phyloP scores from a whole-genome alignment of 148 eudicot species.

The Spergularia bocconei region DNA sequence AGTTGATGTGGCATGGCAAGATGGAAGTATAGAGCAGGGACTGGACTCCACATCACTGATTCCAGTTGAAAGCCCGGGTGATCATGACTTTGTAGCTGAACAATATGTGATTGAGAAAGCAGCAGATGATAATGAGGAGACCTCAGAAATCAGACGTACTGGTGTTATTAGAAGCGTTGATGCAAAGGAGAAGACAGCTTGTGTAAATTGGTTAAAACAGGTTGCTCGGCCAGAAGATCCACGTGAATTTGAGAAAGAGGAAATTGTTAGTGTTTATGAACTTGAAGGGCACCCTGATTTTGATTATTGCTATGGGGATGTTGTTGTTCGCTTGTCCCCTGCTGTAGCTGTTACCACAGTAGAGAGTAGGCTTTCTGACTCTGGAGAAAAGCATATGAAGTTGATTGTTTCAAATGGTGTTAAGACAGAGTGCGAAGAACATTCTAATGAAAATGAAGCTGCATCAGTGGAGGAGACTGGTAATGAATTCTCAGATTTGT shows the following conservation, averaged over 20 bases:
- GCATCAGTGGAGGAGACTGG: slow-evolving; percentile 36
- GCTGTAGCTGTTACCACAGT: slow-evolving; percentile 42
- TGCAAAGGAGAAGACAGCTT: slow-evolving; percentile 91
- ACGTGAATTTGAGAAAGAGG: slow-evolving; percentile 81
- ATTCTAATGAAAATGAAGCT: slow-evolving; percentile 23
- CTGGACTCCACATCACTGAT: slow-evolving; percentile 65
- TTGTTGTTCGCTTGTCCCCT: slow-evolving; percentile 84
- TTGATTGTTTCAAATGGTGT: slow-evolving; percentile 26
- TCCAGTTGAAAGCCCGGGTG: slow-evolving; percentile 91
- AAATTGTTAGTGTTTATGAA: slow-evolving; percentile 96
- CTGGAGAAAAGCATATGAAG: slow-evolving; percentile 33
- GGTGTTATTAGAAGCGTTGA: slow-evolving; percentile 92
- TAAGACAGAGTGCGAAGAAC: slow-evolving; percentile 26
- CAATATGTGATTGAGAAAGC: slow-evolving; percentile 95
- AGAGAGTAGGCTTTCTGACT: slow-evolving; percentile 28
- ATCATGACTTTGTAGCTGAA: slow-evolving; percentile 94
- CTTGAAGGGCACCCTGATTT: slow-evolving; percentile 93
- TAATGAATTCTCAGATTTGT: slow-evolving; percentile 57
- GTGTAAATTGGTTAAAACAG: slow-evolving; percentile 84
- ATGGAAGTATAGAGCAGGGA: slow-evolving; percentile 58
- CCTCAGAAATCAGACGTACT: slow-evolving; percentile 65
- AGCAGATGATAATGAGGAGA: slow-evolving; percentile 58
- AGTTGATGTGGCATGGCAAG: slow-evolving; percentile 93
- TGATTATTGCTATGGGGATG: slow-evolving; percentile 98
- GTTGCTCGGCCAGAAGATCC: slow-evolving; percentile 82